These are phyloP conservation scores for Puccinellia tenuiflora DNA, from an alignment of 176 grass and related monocot genomes.

Conservation along the genomic window DNA sequence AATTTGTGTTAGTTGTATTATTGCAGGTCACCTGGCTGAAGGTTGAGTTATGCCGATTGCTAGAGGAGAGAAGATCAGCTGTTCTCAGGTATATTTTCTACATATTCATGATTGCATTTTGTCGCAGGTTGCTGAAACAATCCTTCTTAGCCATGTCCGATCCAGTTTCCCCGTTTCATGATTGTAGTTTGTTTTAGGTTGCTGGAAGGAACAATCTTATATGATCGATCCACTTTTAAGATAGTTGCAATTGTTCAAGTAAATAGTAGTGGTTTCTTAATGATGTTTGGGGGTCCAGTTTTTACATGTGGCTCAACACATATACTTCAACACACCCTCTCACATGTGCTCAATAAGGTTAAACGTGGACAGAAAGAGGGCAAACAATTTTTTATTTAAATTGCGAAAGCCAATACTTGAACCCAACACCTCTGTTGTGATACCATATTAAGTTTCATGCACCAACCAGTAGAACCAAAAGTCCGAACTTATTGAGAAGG, in stretches of 20 bases:
- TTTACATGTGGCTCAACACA: too few species aligned
- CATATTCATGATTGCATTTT: neutral
- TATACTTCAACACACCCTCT: too few species aligned
- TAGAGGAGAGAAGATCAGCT: conserved; percentile 95
- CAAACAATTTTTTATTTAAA: too few species aligned
- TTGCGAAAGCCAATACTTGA: too few species aligned
- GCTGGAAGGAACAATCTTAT: conserved; percentile 23
- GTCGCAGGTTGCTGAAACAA: conserved; percentile 2
- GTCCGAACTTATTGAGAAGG: too few species aligned
- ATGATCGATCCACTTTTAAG: neutral
- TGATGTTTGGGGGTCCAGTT: neutral
- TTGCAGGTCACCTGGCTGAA: conserved; percentile 76
- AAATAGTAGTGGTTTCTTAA: neutral
- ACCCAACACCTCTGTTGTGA: too few species aligned
- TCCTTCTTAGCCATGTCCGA: conserved; percentile 44
- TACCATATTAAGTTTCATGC: too few species aligned
- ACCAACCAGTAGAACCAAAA: too few species aligned
- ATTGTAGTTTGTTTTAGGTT: neutral
- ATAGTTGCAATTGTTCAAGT: neutral
- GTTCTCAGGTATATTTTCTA: conserved; percentile 66
- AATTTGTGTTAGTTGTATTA: conserved; percentile 11
- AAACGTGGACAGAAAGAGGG: too few species aligned
- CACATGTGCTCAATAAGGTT: too few species aligned
- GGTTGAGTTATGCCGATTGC: conserved; percentile 73
- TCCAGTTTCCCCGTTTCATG: neutral